Conservation (phyloP, 768 basidiomycete genomes). For the Hericium coralloides region DNA sequence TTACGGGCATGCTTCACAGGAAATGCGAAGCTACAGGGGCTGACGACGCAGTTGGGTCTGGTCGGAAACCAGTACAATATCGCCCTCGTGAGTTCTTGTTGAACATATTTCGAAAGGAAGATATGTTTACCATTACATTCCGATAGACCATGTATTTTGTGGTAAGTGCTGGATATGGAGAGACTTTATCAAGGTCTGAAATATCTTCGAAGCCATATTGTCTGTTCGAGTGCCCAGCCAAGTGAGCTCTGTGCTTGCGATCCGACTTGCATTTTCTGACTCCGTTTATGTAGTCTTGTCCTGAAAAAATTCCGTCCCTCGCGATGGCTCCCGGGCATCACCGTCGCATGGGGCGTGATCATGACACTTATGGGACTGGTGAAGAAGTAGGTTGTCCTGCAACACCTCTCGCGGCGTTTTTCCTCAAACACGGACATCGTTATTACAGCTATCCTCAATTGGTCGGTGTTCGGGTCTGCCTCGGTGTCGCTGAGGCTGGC, state of each 20-base stretch:
- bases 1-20: slow-evolving; percentile 24
- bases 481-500: slow-evolving; percentile 63
- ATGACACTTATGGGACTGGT: slow-evolving; percentile 64
- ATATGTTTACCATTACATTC: background rate
- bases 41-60: slow-evolving; percentile 45
- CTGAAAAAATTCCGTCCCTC: slow-evolving; percentile 60
- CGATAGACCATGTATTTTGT: slow-evolving; percentile 62
- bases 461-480: slow-evolving; percentile 44
- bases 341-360: slow-evolving; percentile 57
- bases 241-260: slow-evolving; percentile 29
- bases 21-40: slow-evolving; percentile 60
- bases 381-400: slow-evolving; percentile 35
- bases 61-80: slow-evolving; percentile 56
- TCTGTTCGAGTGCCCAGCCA: slow-evolving; percentile 61
- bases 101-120: background rate
- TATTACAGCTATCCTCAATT: slow-evolving; percentile 48
- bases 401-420: background rate
- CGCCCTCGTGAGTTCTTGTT: slow-evolving; percentile 37
- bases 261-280: background rate
- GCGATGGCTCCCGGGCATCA: slow-evolving; percentile 61
- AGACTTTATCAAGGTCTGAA: background rate
- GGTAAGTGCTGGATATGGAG: slow-evolving; percentile 27
- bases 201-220: slow-evolving; percentile 38
- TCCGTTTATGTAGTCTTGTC: slow-evolving; percentile 26
- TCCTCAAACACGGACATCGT: background rate